These are phyloP conservation scores for Leptodontidium sp. DNA, from an alignment of 2,329 filamentous ascomycete species.

Conservation along the genomic window DNA sequence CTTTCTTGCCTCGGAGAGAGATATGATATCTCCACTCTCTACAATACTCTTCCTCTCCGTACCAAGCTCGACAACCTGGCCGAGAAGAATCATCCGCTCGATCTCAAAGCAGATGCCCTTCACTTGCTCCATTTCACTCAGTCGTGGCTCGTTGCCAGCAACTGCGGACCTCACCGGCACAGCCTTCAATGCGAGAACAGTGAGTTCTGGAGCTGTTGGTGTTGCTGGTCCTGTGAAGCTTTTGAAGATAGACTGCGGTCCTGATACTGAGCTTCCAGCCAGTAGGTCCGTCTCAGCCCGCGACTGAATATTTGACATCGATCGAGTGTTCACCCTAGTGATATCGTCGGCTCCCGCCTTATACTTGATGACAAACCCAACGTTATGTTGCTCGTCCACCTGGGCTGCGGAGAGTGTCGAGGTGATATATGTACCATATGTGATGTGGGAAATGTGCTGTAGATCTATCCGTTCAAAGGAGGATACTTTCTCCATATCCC, in stretches of 20 bases:
- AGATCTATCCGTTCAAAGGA: conserved; percentile 89
- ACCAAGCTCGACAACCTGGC: conserved; percentile 49
- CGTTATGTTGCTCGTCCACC: conserved; percentile 79
- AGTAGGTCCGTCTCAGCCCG: conserved; percentile 35
- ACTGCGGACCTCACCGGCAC: conserved; percentile 56
- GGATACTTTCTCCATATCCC: conserved; percentile 92
- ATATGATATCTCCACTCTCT: conserved; percentile 77
- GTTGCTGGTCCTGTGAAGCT: conserved; percentile 30
- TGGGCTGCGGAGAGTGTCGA: conserved; percentile 82
- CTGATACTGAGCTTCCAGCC: conserved; percentile 27
- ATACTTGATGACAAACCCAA: conserved; percentile 85
- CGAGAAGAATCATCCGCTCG: conserved; percentile 67
- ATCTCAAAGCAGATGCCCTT: conserved; percentile 76
- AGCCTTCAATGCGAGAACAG: conserved; percentile 63
- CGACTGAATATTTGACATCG: conserved; percentile 65
- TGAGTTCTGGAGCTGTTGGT: conserved; percentile 28
- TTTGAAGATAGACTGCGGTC: conserved; percentile 27
- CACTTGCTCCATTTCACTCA: conserved; percentile 47
- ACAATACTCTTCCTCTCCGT: conserved; percentile 56
- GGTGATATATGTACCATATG: conserved; percentile 88
- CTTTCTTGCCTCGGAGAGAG: conserved; percentile 82
- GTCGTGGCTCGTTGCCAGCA: conserved; percentile 33
- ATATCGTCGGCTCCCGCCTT: conserved; percentile 75
- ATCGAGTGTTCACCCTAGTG: conserved; percentile 84
- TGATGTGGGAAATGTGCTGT: conserved; percentile 74